A percentile compares a stretch with the other conserved stretches of the same genome.
These are phyloP conservation scores for Termitomyces sp. DNA, from an alignment of 768 basidiomycete genomes.

Conservation along the genomic window DNA sequence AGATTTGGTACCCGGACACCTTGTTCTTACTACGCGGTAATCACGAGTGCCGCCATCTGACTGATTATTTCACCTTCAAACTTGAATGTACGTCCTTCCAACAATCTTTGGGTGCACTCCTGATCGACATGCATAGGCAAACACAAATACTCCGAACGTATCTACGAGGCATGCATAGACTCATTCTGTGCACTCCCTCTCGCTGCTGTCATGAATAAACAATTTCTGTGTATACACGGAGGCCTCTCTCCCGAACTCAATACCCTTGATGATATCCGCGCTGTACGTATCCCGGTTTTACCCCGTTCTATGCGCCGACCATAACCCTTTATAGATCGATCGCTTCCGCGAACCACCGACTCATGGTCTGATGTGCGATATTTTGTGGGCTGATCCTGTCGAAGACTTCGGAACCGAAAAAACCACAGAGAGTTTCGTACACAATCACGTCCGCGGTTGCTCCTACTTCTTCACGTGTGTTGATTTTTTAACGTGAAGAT, in stretches of 20 bases:
- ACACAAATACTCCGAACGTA: slow-evolving; percentile 96
- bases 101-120: background rate
- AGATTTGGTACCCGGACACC: slow-evolving; percentile 99
- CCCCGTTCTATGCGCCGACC: background rate
- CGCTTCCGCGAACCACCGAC: slow-evolving; percentile 99
- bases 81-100: slow-evolving; percentile 77
- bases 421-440: slow-evolving; percentile 84
- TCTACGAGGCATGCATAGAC: slow-evolving; percentile 98
- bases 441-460: slow-evolving; percentile 96
- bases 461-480: slow-evolving; percentile 82
- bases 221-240: slow-evolving; percentile 98
- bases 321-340: slow-evolving; percentile 62
- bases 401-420: slow-evolving; percentile 98
- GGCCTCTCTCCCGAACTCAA: slow-evolving; percentile 94
- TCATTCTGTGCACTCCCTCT: slow-evolving; percentile 94
- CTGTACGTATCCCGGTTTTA: slow-evolving; percentile 48
- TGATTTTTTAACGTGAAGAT: background rate
- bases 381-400: slow-evolving; percentile 96
- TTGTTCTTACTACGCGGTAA: slow-evolving; percentile 96
- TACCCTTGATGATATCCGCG: slow-evolving; percentile 91
- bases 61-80: slow-evolving; percentile 99
- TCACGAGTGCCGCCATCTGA: slow-evolving; percentile 97
- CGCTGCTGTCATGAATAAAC: slow-evolving; percentile 99
- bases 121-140: slow-evolving; percentile 61
- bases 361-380: slow-evolving; percentile 96